These are phyloP conservation scores for Penicillium digitatum DNA, from an alignment of 2,329 filamentous ascomycete genomes.

Conservation along the genomic window DNA sequence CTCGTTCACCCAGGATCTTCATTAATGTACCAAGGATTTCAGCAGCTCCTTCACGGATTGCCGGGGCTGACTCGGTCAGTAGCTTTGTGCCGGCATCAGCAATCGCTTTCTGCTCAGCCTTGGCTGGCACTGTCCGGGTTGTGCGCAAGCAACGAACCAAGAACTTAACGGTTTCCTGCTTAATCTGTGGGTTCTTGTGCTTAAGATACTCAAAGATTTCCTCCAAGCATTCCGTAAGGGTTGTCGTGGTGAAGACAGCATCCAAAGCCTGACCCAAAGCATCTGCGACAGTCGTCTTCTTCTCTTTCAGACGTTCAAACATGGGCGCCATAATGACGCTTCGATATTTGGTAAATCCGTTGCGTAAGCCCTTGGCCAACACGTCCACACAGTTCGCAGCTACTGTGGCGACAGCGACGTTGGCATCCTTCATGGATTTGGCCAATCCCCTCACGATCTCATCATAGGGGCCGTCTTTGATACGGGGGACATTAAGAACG, in stretches of 20 bases:
- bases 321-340: constrained; percentile 78
- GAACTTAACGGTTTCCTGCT: constrained; percentile 91
- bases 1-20: constrained; percentile 97
- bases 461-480: constrained; percentile 85
- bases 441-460: constrained; percentile 80
- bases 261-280: constrained; percentile 83
- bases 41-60: constrained; percentile 79
- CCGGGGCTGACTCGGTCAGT: constrained; percentile 81
- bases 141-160: constrained; percentile 81
- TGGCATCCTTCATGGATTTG: constrained; percentile 98
- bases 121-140: constrained; percentile 76
- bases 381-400: constrained; percentile 90
- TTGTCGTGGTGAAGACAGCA: constrained; percentile 61
- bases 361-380: constrained; percentile 78
- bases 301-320: constrained; percentile 94
- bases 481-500: constrained; percentile 76
- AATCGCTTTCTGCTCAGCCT: constrained; percentile 76
- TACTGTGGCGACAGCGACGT: constrained; percentile 87
- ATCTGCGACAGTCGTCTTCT: constrained; percentile 85
- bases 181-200: constrained; percentile 97
- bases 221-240: constrained; percentile 79
- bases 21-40: constrained; percentile 91
- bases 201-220: constrained; percentile 79
- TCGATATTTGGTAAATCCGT: constrained; percentile 74
- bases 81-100: constrained; percentile 88